Percentiles rank a stretch among this genome's conserved stretches.
Conservation (phyloP, 176 grass and related monocot genomes). For the Oryza meyeriana region DNA sequence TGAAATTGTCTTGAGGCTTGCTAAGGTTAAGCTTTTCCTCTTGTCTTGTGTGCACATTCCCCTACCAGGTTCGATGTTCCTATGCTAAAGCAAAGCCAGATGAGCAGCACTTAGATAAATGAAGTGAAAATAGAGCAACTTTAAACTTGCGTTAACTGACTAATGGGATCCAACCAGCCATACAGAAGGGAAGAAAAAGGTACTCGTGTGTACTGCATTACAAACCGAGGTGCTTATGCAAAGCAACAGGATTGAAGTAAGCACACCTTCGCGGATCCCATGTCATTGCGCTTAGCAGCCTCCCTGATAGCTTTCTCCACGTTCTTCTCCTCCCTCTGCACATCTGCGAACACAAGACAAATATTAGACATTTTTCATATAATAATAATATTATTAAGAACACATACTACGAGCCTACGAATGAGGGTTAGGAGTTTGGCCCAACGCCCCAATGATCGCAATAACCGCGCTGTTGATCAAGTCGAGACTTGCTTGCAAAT, state of each 20-base stretch:
- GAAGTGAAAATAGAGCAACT: background rate
- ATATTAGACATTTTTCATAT: no score
- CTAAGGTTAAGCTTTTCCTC: background rate
- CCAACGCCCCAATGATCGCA: background rate
- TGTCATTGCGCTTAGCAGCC: slow-evolving; percentile 86
- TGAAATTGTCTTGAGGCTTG: background rate
- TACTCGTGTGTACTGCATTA: background rate
- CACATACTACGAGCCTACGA: background rate
- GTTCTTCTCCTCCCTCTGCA: slow-evolving; percentile 87
- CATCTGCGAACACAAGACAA: slow-evolving; percentile 44
- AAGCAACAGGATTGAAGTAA: background rate
- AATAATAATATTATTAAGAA: background rate
- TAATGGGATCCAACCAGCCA: background rate
- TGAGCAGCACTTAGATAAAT: background rate
- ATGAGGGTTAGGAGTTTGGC: background rate
- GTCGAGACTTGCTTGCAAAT: background rate
- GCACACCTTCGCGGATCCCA: slow-evolving; percentile 79
- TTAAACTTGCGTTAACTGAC: background rate
- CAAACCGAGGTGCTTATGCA: background rate
- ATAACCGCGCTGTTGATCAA: background rate
- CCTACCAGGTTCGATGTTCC: background rate
- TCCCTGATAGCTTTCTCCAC: slow-evolving; percentile 93
- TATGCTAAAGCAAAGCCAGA: background rate
- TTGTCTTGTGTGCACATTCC: background rate
- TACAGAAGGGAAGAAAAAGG: background rate